phyloP scores from a whole-genome alignment of 768 basidiomycete species.

The Collybia sordida region DNA sequence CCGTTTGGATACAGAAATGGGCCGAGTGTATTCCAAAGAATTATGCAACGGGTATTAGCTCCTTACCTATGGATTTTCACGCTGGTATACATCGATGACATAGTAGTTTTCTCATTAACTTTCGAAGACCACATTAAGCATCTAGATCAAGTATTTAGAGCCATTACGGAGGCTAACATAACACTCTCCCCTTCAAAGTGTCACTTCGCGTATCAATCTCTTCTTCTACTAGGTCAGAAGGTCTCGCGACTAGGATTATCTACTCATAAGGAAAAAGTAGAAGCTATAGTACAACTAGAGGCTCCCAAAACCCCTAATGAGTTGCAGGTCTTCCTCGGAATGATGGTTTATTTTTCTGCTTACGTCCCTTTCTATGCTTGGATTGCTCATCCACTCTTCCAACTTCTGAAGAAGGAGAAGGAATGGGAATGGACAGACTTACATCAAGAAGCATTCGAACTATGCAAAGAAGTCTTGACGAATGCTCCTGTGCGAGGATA shows the following conservation, averaged over 20 bases:
- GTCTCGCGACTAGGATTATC: slow-evolving; percentile 35
- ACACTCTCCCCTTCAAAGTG: slow-evolving; percentile 35
- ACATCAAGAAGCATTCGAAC: slow-evolving; percentile 26
- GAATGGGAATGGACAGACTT: slow-evolving; percentile 21
- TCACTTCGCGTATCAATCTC: slow-evolving; percentile 29
- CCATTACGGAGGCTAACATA: slow-evolving; percentile 24
- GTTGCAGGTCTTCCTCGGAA: slow-evolving; percentile 33
- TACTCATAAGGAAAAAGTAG: slow-evolving; percentile 35
- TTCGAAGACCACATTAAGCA: slow-evolving; percentile 30
- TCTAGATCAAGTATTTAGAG: slow-evolving; percentile 25
- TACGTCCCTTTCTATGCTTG: slow-evolving; percentile 39
- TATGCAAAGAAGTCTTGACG: slow-evolving; percentile 24
- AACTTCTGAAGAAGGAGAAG: slow-evolving; percentile 25
- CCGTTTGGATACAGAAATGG: slow-evolving; percentile 40
- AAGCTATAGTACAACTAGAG: slow-evolving; percentile 29
- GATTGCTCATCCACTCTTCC: slow-evolving; percentile 34
- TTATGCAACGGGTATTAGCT: slow-evolving; percentile 35
- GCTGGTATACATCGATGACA: slow-evolving; percentile 42
- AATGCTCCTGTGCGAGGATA: slow-evolving; percentile 31
- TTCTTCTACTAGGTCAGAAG: slow-evolving; percentile 37
- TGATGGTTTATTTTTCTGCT: slow-evolving; percentile 34
- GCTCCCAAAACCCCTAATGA: slow-evolving; percentile 23
- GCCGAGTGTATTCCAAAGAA: slow-evolving; percentile 36
- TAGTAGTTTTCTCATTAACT: slow-evolving; percentile 30
- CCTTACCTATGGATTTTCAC: slow-evolving; percentile 38